Percentiles rank a stretch among this genome's conserved stretches.
These are phyloP conservation scores for Trichoderma arundinaceum DNA, from an alignment of 2,329 filamentous ascomycete species.

Conservation along the genomic window DNA sequence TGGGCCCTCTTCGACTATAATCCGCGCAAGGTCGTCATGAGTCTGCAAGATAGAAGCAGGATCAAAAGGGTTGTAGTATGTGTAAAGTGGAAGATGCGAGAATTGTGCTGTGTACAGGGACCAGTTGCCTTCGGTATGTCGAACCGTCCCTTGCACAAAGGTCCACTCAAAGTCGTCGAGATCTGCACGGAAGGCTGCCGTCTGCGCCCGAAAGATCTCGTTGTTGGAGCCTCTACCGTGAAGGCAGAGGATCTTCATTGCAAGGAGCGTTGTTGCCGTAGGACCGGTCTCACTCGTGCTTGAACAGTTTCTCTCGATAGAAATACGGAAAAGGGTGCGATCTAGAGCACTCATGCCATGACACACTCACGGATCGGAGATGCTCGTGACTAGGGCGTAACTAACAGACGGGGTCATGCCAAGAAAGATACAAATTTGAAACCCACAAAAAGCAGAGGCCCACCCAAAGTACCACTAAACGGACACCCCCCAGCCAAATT, in stretches of 20 bases:
- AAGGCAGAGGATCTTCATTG: constrained; percentile 34
- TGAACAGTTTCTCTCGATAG: too few relatives aligned
- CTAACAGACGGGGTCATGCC: constrained; percentile 2
- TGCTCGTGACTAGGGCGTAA: constrained; percentile 7
- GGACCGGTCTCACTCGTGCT: too few relatives aligned
- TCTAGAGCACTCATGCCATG: too few relatives aligned
- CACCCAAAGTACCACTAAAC: too few relatives aligned
- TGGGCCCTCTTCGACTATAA: constrained; percentile 19
- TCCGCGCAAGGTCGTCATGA: constrained; percentile 7
- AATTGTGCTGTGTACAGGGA: constrained; percentile 23
- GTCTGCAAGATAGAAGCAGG: constrained; percentile 24
- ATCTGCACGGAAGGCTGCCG: constrained; percentile 26
- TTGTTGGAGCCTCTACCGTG: constrained; percentile 29
- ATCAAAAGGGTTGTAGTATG: constrained; percentile 25
- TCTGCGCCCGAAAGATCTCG: constrained; percentile 28
- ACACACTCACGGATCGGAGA: neutral
- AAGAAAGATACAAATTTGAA: constrained; percentile 7
- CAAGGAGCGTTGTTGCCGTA: neutral
- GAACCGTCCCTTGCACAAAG: constrained; percentile 28
- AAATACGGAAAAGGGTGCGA: too few relatives aligned
- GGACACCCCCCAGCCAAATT: too few relatives aligned
- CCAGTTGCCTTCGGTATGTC: constrained; percentile 30
- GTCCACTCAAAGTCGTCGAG: constrained; percentile 30
- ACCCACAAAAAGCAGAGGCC: too few relatives aligned
- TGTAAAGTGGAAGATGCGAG: constrained; percentile 21